Base-by-base conservation (phyloP, 148 eudicot genomes). In the Mesembryanthemum crystallinum region DNA sequence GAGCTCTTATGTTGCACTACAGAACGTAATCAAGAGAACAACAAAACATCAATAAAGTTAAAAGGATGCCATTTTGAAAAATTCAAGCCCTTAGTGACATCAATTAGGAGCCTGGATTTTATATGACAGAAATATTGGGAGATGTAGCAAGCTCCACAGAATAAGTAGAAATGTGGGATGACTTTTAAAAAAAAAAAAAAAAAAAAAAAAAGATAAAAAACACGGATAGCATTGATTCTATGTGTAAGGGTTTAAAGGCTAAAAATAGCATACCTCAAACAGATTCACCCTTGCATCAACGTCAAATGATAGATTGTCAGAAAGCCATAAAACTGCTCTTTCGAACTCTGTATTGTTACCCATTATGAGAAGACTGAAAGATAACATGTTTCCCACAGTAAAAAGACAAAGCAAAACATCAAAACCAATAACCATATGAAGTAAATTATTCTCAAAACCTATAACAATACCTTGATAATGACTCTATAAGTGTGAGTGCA, bases 1-100 rank as follows among this genome's bases (percentile, higher is more conserved):
- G 98, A 87, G 89, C 96, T 94, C 98, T 92, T 92, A 94, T 94
- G 92, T 94, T 94, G 97, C 98, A 92, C 98, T 94, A 88, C 97
- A 90, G 78, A 82, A 83, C 81, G 67, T 83, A 71, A 71, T 77
- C 75, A 84, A 73, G 77, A 73, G 82, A 66, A 78, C 64, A 81
- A 80, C 42, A 83, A 72, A 79, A 54, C n/a, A 84, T 87, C 70
- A 87, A 90, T 55, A 64, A 69, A 61, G 54, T 76, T 33, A 43
- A 71, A 78, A 25, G 70, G 47, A 39, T 24, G 28, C 27, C 15
- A 21, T 43, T 37, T 21, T 17, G 52, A 27, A 42, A 42, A 32
- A 39, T 45, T 59, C 64, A 73, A 37, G 74, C 24, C 45, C 55
- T 39, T 35, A 47, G 9, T 59, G 55, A 69, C 37, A 17, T 49